A percentile compares a stretch with the other conserved stretches of the same genome.
phyloP scores from a whole-genome alignment of 2,329 filamentous ascomycete genomes.

The Didymella arachidicola region DNA sequence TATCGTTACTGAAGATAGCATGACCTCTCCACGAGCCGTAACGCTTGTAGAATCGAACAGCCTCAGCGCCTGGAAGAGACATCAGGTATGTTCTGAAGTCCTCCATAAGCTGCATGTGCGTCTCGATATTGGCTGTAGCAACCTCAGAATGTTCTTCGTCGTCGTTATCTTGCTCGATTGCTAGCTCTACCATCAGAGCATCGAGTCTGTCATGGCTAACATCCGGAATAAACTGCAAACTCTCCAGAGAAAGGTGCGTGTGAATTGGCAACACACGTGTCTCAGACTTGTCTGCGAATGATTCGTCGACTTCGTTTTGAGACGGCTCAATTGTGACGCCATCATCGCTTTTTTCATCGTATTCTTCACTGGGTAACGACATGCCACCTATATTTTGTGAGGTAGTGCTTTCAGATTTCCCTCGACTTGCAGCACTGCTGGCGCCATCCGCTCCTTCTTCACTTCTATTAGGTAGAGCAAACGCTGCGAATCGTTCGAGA shows the following conservation, averaged over 20 bases:
- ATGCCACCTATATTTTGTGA: conserved; percentile 30
- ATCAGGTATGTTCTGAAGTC: conserved; percentile 29
- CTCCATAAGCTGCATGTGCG: conserved; percentile 27
- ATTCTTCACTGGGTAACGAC: conserved; percentile 28
- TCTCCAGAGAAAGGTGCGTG: conserved; percentile 33
- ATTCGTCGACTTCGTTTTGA: neutral
- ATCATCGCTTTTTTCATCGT: conserved; percentile 9
- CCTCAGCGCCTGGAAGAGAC: conserved; percentile 29
- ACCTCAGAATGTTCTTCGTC: conserved; percentile 16
- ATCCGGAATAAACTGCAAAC: conserved; percentile 39
- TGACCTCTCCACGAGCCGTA: conserved; percentile 35
- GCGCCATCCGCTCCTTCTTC: conserved; percentile 43
- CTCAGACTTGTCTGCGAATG: neutral
- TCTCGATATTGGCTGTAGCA: conserved; percentile 19
- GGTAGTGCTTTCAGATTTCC: conserved; percentile 27
- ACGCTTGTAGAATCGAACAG: conserved; percentile 31
- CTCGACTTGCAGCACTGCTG: conserved; percentile 43
- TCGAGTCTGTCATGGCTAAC: conserved; percentile 32
- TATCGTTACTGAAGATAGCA: conserved; percentile 28
- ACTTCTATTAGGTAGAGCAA: conserved; percentile 41
- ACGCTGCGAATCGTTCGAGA: conserved; percentile 46
- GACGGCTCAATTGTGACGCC: neutral
- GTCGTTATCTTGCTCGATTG: conserved; percentile 3
- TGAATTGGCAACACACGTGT: neutral
- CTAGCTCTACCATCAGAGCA: conserved; percentile 20